Evolutionary conservation across 2,329 filamentous ascomycete species (phyloP).

Genomic region (Exophiala sideris): DNA sequence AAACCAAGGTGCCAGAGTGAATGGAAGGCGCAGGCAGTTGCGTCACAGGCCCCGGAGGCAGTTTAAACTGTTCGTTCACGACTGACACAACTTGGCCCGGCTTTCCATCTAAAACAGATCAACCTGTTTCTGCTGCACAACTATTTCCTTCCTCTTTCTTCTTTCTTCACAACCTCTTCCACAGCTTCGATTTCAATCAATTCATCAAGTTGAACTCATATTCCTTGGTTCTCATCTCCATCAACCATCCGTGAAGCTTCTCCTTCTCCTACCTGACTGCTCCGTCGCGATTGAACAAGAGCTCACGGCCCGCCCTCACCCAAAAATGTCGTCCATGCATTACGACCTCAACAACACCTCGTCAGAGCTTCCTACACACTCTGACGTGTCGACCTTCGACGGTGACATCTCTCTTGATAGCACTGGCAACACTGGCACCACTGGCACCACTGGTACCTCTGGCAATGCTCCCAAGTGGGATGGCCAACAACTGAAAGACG

Average conservation of each 20-base stretch:
- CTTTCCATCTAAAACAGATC: background rate
- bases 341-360: background rate
- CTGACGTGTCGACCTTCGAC: background rate
- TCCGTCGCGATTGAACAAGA: background rate
- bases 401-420: no score
- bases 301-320: background rate
- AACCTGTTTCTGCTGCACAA: background rate
- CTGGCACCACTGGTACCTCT: background rate
- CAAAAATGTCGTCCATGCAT: background rate
- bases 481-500: conserved; percentile 18
- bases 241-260: background rate
- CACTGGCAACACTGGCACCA: background rate
- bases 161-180: background rate
- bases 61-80: background rate
- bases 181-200: background rate
- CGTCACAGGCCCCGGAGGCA: background rate
- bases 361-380: background rate
- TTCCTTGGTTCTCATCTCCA: background rate
- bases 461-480: conserved; percentile 12
- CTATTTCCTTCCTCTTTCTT: background rate
- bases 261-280: background rate
- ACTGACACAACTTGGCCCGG: background rate
- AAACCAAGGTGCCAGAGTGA: no score
- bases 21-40: background rate
- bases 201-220: background rate